Conservation (phyloP, 805 yeast species). For the Scheffersomyces lignosus region DNA sequence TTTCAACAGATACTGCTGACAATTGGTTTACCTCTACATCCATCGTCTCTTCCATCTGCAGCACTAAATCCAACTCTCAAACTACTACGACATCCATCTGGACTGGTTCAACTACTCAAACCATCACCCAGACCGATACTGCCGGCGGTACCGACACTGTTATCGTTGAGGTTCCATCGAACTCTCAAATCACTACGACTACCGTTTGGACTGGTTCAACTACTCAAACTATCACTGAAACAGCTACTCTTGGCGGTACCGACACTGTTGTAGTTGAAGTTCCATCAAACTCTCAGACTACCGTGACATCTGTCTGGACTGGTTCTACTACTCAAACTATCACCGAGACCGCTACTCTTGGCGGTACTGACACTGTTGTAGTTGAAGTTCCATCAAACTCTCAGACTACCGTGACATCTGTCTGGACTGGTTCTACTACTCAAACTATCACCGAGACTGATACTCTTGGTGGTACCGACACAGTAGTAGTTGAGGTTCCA, state of each 20-base stretch:
- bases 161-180: slow-evolving; percentile 12
- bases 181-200: slow-evolving; percentile 8
- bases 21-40: not conserved
- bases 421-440: slow-evolving; percentile 2
- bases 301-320: slow-evolving; percentile 9
- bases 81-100: slow-evolving; percentile 4
- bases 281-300: slow-evolving; percentile 5
- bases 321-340: slow-evolving; percentile 5
- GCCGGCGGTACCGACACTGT: slow-evolving; percentile 12
- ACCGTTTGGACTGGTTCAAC: slow-evolving; percentile 3
- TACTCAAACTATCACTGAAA: slow-evolving; percentile 6
- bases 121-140: slow-evolving; percentile 5
- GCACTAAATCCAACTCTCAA: not conserved
- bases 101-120: slow-evolving; percentile 6
- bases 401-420: slow-evolving; percentile 9
- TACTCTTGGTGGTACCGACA: slow-evolving; percentile 1
- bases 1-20: not conserved
- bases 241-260: slow-evolving; percentile 6
- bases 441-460: not conserved
- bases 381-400: slow-evolving; percentile 12
- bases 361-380: slow-evolving; percentile 10
- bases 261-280: slow-evolving; percentile 13
- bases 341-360: slow-evolving; percentile 5
- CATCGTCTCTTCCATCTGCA: not conserved
- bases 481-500: slow-evolving; percentile 11